Conservation (phyloP, 345 rosid genomes). For the Aquilaria yunnanensis region DNA sequence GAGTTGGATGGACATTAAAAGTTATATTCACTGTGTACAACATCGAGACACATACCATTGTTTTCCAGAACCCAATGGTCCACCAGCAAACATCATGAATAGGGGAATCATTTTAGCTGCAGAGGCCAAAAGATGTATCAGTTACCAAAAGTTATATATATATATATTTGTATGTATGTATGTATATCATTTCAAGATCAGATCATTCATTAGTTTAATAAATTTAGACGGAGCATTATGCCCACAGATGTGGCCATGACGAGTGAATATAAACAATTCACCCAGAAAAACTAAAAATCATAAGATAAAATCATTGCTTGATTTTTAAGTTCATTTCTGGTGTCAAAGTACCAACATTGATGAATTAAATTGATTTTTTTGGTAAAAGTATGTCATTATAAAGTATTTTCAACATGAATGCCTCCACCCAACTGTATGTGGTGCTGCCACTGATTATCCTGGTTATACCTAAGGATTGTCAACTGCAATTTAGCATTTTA, state of each 20-base stretch:
- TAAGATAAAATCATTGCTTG: neutral
- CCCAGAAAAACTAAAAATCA: neutral
- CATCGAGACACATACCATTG: slow-evolving; percentile 54
- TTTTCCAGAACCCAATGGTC: slow-evolving; percentile 87
- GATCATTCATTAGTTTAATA: no score
- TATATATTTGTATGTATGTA: no score
- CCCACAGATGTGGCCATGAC: neutral
- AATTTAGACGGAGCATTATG: no score
- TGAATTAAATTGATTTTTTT: no score
- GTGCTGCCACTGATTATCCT: no score
- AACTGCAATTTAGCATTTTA: no score
- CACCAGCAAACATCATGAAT: slow-evolving; percentile 93
- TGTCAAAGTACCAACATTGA: no score
- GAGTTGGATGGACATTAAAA: neutral
- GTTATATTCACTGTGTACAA: neutral
- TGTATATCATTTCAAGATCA: no score
- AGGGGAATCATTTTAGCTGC: slow-evolving; percentile 95
- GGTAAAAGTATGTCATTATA: no score
- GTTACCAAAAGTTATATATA: neutral
- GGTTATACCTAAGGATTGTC: no score
- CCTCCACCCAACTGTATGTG: no score
- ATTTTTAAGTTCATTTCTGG: neutral
- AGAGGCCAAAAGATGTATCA: slow-evolving; percentile 14
- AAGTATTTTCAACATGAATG: no score
- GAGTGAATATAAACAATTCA: neutral